Evolutionary conservation across 1,284 basidiomycete species (phyloP).

Genomic region (Papiliotrema laurentii): DNA sequence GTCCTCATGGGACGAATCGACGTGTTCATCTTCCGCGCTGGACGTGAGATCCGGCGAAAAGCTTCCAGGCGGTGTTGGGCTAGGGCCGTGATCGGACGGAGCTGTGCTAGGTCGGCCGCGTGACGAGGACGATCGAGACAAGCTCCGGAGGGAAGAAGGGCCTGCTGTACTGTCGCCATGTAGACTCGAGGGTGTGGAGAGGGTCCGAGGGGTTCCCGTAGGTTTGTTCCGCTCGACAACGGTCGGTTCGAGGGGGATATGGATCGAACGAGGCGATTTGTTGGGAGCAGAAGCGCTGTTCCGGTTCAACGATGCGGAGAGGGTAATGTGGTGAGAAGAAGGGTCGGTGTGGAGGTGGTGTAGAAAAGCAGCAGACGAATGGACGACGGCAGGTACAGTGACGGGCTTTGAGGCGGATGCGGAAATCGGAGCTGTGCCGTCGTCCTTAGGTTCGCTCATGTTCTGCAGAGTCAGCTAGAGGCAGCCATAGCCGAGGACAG

Average conservation of each 20-base stretch:
- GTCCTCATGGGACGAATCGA: too few relatives aligned
- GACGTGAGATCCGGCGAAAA: too few relatives aligned
- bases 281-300: conserved; percentile 1
- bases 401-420: not conserved
- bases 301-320: conserved; percentile 18
- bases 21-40: too few relatives aligned
- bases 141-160: too few relatives aligned
- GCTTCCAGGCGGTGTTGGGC: too few relatives aligned
- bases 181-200: too few relatives aligned
- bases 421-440: not conserved
- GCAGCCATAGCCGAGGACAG: too few relatives aligned
- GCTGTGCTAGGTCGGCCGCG: too few relatives aligned
- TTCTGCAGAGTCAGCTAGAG: too few relatives aligned
- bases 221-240: conserved; percentile 7
- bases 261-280: conserved; percentile 8
- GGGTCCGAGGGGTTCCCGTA: conserved; percentile 1
- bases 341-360: conserved; percentile 45
- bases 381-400: conserved; percentile 1
- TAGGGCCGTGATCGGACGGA: too few relatives aligned
- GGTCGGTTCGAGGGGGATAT: conserved; percentile 10
- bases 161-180: too few relatives aligned
- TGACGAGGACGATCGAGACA: too few relatives aligned
- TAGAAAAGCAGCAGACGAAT: conserved; percentile 36
- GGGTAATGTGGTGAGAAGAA: conserved; percentile 39
- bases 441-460: not conserved